Conservation (phyloP, 1,139 yeast genomes). For the Geotrichum candidum region DNA sequence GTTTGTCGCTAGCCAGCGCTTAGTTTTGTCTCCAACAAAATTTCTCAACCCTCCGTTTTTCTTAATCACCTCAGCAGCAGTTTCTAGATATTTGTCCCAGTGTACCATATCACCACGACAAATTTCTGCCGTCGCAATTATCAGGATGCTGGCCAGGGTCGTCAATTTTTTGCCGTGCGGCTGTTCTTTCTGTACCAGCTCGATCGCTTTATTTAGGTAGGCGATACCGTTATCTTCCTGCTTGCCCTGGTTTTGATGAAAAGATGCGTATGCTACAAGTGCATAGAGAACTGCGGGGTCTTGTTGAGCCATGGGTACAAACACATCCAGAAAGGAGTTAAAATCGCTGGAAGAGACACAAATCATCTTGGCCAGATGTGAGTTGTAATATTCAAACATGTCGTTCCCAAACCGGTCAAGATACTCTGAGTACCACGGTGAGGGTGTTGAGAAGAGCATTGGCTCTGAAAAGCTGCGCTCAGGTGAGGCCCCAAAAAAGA, state of each 20-base stretch:
- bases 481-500: background rate
- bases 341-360: conserved; percentile 61
- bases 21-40: conserved; percentile 50
- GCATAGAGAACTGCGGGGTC: conserved; percentile 64
- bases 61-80: conserved; percentile 56
- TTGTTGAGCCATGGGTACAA: conserved; percentile 67
- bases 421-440: conserved; percentile 22
- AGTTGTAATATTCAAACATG: conserved; percentile 61
- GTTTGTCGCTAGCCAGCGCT: conserved; percentile 70
- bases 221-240: conserved; percentile 35
- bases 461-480: background rate
- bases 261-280: conserved; percentile 73
- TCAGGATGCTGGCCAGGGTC: conserved; percentile 58
- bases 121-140: conserved; percentile 66
- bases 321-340: conserved; percentile 63
- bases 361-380: conserved; percentile 51
- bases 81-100: conserved; percentile 57
- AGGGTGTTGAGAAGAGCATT: conserved; percentile 8
- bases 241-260: conserved; percentile 46
- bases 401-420: conserved; percentile 42
- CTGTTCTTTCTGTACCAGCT: conserved; percentile 21
- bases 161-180: conserved; percentile 25
- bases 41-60: conserved; percentile 51
- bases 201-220: conserved; percentile 32
- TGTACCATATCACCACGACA: conserved; percentile 68